Conservation (phyloP, 805 yeast species). For the Saturnispora saitoi region DNA sequence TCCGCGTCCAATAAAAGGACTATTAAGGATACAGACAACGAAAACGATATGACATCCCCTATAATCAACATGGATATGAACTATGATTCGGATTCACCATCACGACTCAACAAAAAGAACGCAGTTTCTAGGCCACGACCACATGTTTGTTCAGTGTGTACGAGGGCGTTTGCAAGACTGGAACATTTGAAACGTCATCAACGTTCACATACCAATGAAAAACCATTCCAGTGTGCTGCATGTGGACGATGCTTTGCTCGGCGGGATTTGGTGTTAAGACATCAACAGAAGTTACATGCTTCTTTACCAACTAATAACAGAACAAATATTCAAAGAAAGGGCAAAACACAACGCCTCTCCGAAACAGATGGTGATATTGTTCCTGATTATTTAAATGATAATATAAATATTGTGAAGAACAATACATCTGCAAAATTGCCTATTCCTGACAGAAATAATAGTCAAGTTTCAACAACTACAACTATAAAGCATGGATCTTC, state of each 20-base stretch:
- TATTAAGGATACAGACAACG: background rate
- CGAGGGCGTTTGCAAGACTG: slow-evolving; percentile 89
- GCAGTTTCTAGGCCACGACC: slow-evolving; percentile 78
- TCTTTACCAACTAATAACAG: slow-evolving; percentile 34
- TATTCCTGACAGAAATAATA: slow-evolving; percentile 13
- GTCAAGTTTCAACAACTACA: background rate
- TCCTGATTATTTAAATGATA: slow-evolving; percentile 35
- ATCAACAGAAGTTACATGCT: slow-evolving; percentile 87
- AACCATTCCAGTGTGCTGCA: slow-evolving; percentile 92
- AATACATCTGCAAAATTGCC: slow-evolving; percentile 48
- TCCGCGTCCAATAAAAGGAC: background rate
- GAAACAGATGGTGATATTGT: slow-evolving; percentile 28
- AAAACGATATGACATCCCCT: background rate
- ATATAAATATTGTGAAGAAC: slow-evolving; percentile 43
- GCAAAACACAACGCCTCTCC: slow-evolving; percentile 13
- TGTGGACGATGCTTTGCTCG: slow-evolving; percentile 96
- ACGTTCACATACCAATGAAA: slow-evolving; percentile 89
- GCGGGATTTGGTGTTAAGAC: slow-evolving; percentile 78
- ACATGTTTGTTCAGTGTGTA: slow-evolving; percentile 80
- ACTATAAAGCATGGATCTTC: background rate
- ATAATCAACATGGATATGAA: background rate
- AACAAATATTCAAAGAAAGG: slow-evolving; percentile 28
- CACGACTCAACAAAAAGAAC: background rate
- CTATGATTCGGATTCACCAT: background rate
- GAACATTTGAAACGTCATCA: slow-evolving; percentile 94